Conservation (phyloP, 306 rosid genomes). For the Quercus wislizeni region DNA sequence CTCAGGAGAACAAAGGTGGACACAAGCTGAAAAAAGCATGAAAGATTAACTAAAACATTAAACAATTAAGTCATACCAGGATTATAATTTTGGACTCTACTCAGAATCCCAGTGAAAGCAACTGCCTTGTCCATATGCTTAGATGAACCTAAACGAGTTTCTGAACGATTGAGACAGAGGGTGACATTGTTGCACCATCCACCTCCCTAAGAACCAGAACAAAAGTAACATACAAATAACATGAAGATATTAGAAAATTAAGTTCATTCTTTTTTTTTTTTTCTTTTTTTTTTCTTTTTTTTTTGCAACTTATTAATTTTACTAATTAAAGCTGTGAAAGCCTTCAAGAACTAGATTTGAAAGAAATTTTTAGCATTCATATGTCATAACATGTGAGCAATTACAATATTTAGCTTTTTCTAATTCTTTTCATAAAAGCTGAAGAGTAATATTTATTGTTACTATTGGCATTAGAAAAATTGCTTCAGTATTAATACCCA, state of each 20-base stretch:
- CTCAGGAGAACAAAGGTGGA: neutral
- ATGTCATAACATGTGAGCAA: neutral
- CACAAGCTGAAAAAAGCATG: neutral
- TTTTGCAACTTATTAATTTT: neutral
- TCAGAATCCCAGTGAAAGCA: constrained; percentile 75
- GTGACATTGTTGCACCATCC: constrained; percentile 97
- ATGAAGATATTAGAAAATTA: neutral
- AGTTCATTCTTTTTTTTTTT: neutral
- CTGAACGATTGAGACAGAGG: constrained; percentile 72
- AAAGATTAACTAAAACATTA: neutral
- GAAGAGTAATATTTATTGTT: neutral
- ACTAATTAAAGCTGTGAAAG: neutral
- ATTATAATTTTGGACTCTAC: constrained; percentile 47
- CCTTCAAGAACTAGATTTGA: neutral
- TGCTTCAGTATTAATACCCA: neutral
- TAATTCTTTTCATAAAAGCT: neutral
- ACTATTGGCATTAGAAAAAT: neutral
- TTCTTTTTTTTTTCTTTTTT: too few species aligned
- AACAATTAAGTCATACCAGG: constrained; percentile 55
- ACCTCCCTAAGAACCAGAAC: constrained; percentile 67
- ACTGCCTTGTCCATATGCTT: constrained; percentile 55
- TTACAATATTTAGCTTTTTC: neutral
- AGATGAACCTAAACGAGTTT: constrained; percentile 78
- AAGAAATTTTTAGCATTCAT: neutral
- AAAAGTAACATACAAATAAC: neutral